These are phyloP conservation scores for Aspergillus fructus DNA, from an alignment of 2,329 filamentous ascomycete genomes.

Conservation along the genomic window DNA sequence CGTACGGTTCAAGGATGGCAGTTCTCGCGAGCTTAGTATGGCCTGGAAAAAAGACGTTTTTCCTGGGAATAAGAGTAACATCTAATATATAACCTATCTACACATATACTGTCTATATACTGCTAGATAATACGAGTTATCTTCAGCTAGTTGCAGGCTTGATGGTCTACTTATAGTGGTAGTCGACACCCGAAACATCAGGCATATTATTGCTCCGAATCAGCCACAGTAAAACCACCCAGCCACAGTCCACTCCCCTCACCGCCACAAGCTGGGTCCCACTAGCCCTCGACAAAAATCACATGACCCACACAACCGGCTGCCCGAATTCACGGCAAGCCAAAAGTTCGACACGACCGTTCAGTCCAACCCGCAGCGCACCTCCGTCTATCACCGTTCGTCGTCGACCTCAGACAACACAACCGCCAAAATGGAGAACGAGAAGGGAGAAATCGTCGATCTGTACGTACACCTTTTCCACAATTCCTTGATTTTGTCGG, in stretches of 20 bases:
- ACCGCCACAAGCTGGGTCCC: constrained; percentile 11
- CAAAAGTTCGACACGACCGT: constrained; percentile 26
- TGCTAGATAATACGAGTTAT: background rate
- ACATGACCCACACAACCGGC: constrained; percentile 45
- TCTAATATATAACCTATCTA: constrained; percentile 21
- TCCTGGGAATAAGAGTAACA: constrained; percentile 32
- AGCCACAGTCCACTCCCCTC: background rate
- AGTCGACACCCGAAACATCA: background rate
- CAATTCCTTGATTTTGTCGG: constrained; percentile 7
- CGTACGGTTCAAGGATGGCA: constrained; percentile 57
- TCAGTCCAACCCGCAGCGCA: constrained; percentile 30
- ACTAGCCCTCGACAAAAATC: constrained; percentile 41
- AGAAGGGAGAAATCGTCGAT: constrained; percentile 99
- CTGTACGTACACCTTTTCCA: constrained; percentile 64
- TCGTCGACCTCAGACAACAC: constrained; percentile 38
- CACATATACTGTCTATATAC: background rate
- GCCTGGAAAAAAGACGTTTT: constrained; percentile 49
- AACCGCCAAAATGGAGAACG: constrained; percentile 92
- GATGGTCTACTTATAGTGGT: too few species aligned
- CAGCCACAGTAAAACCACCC: background rate
- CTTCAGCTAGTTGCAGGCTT: too few species aligned
- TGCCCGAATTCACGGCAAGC: constrained; percentile 27
- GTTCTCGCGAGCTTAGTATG: constrained; percentile 57
- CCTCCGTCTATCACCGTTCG: constrained; percentile 20
- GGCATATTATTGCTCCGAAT: background rate